phyloP scores from a whole-genome alignment of 2,329 filamentous ascomycete species.

The Penicillium sp. region DNA sequence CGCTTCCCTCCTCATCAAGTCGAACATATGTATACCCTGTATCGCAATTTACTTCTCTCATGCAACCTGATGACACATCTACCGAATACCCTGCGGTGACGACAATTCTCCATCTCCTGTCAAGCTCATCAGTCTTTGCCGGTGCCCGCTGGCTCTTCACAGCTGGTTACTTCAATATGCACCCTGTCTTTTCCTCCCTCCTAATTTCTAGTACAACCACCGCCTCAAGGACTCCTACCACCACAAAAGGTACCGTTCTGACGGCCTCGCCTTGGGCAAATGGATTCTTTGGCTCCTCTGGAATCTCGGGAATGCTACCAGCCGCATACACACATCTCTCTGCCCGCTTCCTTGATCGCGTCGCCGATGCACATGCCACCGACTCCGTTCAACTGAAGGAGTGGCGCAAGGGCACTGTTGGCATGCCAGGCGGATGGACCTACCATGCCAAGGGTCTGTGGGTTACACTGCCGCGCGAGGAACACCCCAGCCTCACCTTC shows the following conservation, averaged over 20 bases:
- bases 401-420: slow-evolving; percentile 80
- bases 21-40: slow-evolving; percentile 82
- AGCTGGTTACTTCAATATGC: slow-evolving; percentile 97
- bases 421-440: slow-evolving; percentile 83
- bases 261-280: slow-evolving; percentile 93
- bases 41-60: slow-evolving; percentile 80
- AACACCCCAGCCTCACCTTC: slow-evolving; percentile 71
- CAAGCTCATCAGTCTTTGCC: slow-evolving; percentile 57
- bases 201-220: slow-evolving; percentile 65
- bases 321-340: slow-evolving; percentile 89
- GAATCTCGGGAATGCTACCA: slow-evolving; percentile 85
- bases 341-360: slow-evolving; percentile 70
- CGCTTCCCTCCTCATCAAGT: slow-evolving; percentile 35
- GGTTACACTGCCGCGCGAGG: slow-evolving; percentile 63
- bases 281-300: slow-evolving; percentile 86
- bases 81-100: slow-evolving; percentile 85
- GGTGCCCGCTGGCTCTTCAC: slow-evolving; percentile 91
- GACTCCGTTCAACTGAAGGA: slow-evolving; percentile 72
- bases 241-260: slow-evolving; percentile 70
- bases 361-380: slow-evolving; percentile 51
- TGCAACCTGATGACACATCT: slow-evolving; percentile 68
- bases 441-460: slow-evolving; percentile 97
- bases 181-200: slow-evolving; percentile 74
- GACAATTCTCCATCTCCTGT: slow-evolving; percentile 67
- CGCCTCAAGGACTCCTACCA: slow-evolving; percentile 26